Percentiles rank a stretch among this genome's conserved stretches.
phyloP scores from a whole-genome alignment of 805 yeast genomes.

The Candida peoriensis region DNA sequence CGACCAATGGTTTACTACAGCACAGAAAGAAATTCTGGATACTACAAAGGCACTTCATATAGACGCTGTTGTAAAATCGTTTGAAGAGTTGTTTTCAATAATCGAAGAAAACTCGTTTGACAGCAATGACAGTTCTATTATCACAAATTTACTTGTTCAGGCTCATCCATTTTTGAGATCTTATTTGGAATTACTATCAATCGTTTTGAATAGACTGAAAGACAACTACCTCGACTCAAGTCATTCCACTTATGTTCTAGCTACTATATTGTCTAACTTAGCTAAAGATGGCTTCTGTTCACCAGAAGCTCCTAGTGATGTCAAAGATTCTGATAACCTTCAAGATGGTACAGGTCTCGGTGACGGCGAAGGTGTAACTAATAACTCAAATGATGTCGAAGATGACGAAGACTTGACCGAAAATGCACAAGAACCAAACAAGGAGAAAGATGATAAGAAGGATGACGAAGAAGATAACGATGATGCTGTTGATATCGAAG shows the following conservation, averaged over 20 bases:
- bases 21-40: slow-evolving; percentile 41
- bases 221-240: slow-evolving; percentile 48
- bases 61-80: slow-evolving; percentile 29
- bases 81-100: slow-evolving; percentile 31
- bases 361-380: slow-evolving; percentile 84
- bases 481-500: slow-evolving; percentile 90
- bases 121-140: slow-evolving; percentile 30
- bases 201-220: slow-evolving; percentile 40
- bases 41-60: slow-evolving; percentile 40
- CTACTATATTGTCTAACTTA: slow-evolving; percentile 50
- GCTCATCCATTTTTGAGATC: slow-evolving; percentile 59
- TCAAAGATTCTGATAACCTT: slow-evolving; percentile 57
- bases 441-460: slow-evolving; percentile 65
- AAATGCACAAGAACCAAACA: slow-evolving; percentile 66
- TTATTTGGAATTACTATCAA: slow-evolving; percentile 45
- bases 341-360: slow-evolving; percentile 92
- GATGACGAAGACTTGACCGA: slow-evolving; percentile 84
- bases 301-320: slow-evolving; percentile 70
- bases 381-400: slow-evolving; percentile 78
- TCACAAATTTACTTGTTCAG: slow-evolving; percentile 47
- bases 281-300: slow-evolving; percentile 87
- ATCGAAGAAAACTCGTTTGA: slow-evolving; percentile 35
- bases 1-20: slow-evolving; percentile 61
- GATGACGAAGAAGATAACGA: slow-evolving; percentile 68
- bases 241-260: slow-evolving; percentile 56